Evolutionary conservation across 2,329 filamentous ascomycete genomes (phyloP).

Genomic region (Aureobasidium mangrovei): DNA sequence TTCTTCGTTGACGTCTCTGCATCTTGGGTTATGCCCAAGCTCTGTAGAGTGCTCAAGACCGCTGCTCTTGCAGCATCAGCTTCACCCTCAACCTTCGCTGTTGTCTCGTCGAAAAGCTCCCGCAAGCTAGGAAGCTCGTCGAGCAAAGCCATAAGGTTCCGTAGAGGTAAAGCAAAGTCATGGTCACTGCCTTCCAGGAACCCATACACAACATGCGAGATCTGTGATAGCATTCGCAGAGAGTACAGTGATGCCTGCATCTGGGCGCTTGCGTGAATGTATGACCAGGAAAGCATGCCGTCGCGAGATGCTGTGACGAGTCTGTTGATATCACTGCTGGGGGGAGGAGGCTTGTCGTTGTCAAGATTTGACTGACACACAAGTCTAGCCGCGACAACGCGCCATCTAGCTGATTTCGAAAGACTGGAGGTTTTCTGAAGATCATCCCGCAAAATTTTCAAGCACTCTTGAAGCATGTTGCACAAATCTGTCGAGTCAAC

Average conservation of each 20-base stretch:
- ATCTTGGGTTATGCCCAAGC: background rate
- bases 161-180: background rate
- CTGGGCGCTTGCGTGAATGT: conserved; percentile 32
- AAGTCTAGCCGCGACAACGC: conserved; percentile 5
- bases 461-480: background rate
- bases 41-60: background rate
- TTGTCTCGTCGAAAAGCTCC: conserved; percentile 9
- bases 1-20: background rate
- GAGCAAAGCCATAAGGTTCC: background rate
- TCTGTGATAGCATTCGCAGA: conserved; percentile 33
- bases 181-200: background rate
- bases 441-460: background rate
- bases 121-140: background rate
- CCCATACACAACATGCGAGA: conserved; percentile 17
- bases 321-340: conserved; percentile 1
- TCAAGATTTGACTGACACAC: conserved; percentile 13
- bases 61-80: background rate
- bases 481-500: background rate
- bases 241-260: conserved; percentile 37
- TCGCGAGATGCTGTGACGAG: conserved; percentile 9
- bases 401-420: conserved; percentile 14
- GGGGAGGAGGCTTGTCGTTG: conserved; percentile 13
- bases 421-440: background rate
- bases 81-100: background rate
- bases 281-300: conserved; percentile 24